Evolutionary conservation across 169 alveolate species (phyloP), one percentile per base, ranked within the genome.

Genomic region (Plasmodium blacklocki): DNA sequence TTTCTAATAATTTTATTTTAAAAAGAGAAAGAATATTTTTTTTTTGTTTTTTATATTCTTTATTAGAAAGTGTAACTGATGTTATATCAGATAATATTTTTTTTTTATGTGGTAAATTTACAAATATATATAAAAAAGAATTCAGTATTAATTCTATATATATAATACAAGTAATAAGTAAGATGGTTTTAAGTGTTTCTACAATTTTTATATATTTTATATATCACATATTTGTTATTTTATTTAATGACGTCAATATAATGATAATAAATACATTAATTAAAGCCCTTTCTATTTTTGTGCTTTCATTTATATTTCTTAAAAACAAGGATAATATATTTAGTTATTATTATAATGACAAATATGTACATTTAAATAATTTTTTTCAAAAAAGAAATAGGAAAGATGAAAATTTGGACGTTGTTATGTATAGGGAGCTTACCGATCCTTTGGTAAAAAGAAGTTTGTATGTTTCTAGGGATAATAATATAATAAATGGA

Each of bases 101-200:
- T 86, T 86, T 86, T 73, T 74, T 86, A 63, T 86, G 92, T 71
- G 92, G 92, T 12, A 86, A 86, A 72, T 66, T 71, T 86, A 86
- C 92, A 23, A 60, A 72, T 45, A 71, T 86, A 59, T 86, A 86
- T 67, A 86, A 72, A 86, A 86, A 59, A 19, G 92, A 86, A 72
- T 59, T 86, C 52, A 86, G 59, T 29, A 21, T 72, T 39, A 86
- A 71, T 64, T 52, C 88, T 52, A 72, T 86, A 18, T 86, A 86
- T 58, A 56, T 60, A 60, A 47, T 86, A 71, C 92, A 86, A 59
- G 92, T 86, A n/a, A 60, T 70, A 26, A 72, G 92, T 52, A 86
- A 86, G 62, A 86, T 86, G 92, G 72, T 86, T 19, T 72, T 86
- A 39, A 86, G 88, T 54, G 12, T 86, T 2, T 86, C 92, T 7